These are phyloP conservation scores for Discostella stelligera DNA, from an alignment of 352 stramenopile species.

Conservation along the genomic window DNA sequence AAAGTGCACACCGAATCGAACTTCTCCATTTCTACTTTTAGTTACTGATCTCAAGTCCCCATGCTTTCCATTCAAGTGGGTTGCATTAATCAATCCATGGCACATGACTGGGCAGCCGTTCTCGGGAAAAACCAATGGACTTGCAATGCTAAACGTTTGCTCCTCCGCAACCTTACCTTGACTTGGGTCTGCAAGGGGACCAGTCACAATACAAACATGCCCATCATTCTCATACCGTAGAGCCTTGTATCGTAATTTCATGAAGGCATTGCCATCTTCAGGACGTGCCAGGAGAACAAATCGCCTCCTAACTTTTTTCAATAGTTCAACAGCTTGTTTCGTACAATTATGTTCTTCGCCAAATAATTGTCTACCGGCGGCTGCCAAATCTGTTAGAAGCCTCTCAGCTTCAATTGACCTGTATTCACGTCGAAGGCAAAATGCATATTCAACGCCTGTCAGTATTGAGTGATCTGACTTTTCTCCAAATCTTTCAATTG, in stretches of 20 bases:
- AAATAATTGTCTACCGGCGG: not conserved
- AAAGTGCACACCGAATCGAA: conserved; percentile 11
- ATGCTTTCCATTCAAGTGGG: conserved; percentile 17
- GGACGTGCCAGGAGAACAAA: not conserved
- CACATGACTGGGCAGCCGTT: not conserved
- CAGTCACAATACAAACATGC: conserved; percentile 31
- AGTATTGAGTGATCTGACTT: not conserved
- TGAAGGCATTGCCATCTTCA: not conserved
- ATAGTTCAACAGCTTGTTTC: not conserved
- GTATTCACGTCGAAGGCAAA: not conserved
- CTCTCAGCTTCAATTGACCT: not conserved
- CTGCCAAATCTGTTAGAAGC: not conserved
- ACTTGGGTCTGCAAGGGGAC: conserved; percentile 29
- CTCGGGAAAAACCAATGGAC: not conserved
- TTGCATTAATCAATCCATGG: not conserved
- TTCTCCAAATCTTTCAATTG: not conserved
- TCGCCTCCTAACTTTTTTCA: not conserved
- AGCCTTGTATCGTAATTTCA: not conserved
- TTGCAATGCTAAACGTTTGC: conserved; percentile 12
- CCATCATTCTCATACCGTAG: conserved; percentile 22
- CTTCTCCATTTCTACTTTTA: not conserved
- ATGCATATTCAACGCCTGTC: not conserved
- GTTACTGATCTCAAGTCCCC: not conserved
- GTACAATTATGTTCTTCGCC: not conserved
- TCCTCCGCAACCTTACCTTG: conserved; percentile 43